These are phyloP conservation scores for Trichoderma sp. DNA, from an alignment of 2,329 filamentous ascomycete genomes.

Conservation along the genomic window DNA sequence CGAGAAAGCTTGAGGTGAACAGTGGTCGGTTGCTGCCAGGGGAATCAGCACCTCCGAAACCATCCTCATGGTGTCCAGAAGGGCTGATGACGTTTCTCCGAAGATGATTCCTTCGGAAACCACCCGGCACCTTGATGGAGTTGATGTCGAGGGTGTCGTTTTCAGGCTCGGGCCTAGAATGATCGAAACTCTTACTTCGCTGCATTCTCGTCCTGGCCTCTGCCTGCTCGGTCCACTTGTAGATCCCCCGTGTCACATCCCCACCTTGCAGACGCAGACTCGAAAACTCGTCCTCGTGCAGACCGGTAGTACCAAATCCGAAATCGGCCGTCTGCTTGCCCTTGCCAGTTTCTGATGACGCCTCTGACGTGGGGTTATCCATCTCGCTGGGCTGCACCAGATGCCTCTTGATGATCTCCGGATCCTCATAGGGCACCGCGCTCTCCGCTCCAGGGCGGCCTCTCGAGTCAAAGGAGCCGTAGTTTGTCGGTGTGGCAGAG, in stretches of 20 bases:
- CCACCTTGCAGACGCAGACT: slow-evolving; percentile 91
- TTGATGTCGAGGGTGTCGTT: slow-evolving; percentile 81
- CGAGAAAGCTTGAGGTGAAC: slow-evolving; percentile 90
- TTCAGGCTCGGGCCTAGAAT: slow-evolving; percentile 75
- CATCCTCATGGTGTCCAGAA: slow-evolving; percentile 34
- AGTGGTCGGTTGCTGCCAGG: slow-evolving; percentile 50
- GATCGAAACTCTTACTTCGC: slow-evolving; percentile 85
- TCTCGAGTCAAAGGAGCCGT: slow-evolving; percentile 81
- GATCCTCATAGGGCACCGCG: slow-evolving; percentile 74
- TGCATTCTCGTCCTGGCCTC: slow-evolving; percentile 68
- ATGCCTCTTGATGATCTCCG: slow-evolving; percentile 88
- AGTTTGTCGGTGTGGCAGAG: slow-evolving; percentile 66
- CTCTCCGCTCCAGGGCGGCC: slow-evolving; percentile 51
- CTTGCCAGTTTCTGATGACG: slow-evolving; percentile 50
- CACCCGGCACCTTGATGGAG: slow-evolving; percentile 89
- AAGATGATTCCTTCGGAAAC: slow-evolving; percentile 88
- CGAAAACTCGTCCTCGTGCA: slow-evolving; percentile 81
- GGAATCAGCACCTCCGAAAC: slow-evolving; percentile 39
- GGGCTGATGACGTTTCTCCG: slow-evolving; percentile 72
- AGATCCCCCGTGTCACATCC: slow-evolving; percentile 92
- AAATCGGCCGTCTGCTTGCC: slow-evolving; percentile 54
- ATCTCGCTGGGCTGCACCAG: slow-evolving; percentile 68
- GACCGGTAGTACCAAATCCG: slow-evolving; percentile 33
- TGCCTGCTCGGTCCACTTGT: slow-evolving; percentile 92
- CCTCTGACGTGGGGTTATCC: slow-evolving; percentile 47